A percentile compares a stretch with the other conserved stretches of the same genome.
phyloP scores from a whole-genome alignment of 2,329 filamentous ascomycete species.

The Calonectria pseudoreteaudii region DNA sequence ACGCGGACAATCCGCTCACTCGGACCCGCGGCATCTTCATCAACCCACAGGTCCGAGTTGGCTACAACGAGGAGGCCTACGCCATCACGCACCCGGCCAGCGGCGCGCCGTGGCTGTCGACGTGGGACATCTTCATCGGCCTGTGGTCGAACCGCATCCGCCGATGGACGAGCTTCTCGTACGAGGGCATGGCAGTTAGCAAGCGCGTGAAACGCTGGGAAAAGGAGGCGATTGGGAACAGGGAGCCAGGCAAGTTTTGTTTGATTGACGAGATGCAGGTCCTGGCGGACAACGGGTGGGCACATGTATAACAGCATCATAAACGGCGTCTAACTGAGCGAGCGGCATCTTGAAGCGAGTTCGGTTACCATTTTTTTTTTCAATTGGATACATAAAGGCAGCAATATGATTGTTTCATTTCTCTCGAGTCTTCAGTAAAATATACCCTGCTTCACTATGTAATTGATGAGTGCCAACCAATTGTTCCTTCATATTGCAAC shows the following conservation, averaged over 20 bases:
- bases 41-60: slow-evolving; percentile 77
- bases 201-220: slow-evolving; percentile 55
- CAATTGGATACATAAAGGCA: not conserved
- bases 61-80: slow-evolving; percentile 69
- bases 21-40: slow-evolving; percentile 69
- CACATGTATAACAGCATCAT: slow-evolving; percentile 57
- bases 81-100: slow-evolving; percentile 55
- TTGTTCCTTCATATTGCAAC: not conserved
- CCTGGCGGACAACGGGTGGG: slow-evolving; percentile 68
- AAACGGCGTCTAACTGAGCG: not conserved
- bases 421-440: not conserved
- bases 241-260: slow-evolving; percentile 63
- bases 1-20: slow-evolving; percentile 75
- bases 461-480: not conserved
- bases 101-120: slow-evolving; percentile 58
- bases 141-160: slow-evolving; percentile 69
- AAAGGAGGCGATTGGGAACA: slow-evolving; percentile 47
- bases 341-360: not conserved
- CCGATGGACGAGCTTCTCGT: slow-evolving; percentile 53
- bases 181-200: slow-evolving; percentile 50
- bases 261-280: slow-evolving; percentile 73
- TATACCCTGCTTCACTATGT: not conserved
- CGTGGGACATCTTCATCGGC: slow-evolving; percentile 61
- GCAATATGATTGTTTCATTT: not conserved
- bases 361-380: not conserved